Base-by-base conservation (phyloP, 148 eudicot species). In the Linanthus parryae region DNA sequence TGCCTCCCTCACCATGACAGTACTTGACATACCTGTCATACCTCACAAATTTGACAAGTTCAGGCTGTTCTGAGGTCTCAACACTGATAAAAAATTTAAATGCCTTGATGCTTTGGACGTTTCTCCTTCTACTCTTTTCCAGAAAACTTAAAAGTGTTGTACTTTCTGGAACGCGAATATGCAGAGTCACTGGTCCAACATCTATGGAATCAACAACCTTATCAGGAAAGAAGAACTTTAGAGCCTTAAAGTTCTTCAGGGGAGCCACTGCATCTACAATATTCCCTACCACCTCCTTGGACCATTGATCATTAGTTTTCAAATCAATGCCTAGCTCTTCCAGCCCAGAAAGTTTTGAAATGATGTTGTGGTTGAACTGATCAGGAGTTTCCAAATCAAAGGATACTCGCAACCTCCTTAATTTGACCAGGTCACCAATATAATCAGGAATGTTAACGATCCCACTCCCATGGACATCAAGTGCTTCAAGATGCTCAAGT, bases 391-490 rank as follows among this genome's bases (percentile, higher is more conserved):
- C 5, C 22, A 35, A 13, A 22, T 52, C 30, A 18, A 53, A 51
- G 28, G 66, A 62, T 18, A 44, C 29, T 12, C 40, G 26, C 36
- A 62, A 44, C n/a, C 52, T 58, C 49, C 6, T 62, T 28, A 62
- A 17, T 1, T 8, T 2, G 4, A 5, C 23, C 25, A 59, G 26
- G 13, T 28, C 15, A 8, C 15, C 27, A 35, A 44, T 33, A n/a
- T 52, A 20, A 2, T 24, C 14, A 0, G 59, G 66, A 17, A 62
- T 24, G 3, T 5, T 16, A 9, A 14, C 11, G 34, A 62, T 3
- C 26, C 59, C 59, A 52, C 52, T 62, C 7, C 66, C 66, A 1
- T 35, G 51, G 10, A 53, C 44, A 44, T 62, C 66, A 17, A 62
- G 59, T 8, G 48, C 44, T 52, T 62, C 66, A 53, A 62, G 52